Evolutionary conservation across 306 rosid genomes (phyloP).

Genomic region (Sechiopsis laciniata): DNA sequence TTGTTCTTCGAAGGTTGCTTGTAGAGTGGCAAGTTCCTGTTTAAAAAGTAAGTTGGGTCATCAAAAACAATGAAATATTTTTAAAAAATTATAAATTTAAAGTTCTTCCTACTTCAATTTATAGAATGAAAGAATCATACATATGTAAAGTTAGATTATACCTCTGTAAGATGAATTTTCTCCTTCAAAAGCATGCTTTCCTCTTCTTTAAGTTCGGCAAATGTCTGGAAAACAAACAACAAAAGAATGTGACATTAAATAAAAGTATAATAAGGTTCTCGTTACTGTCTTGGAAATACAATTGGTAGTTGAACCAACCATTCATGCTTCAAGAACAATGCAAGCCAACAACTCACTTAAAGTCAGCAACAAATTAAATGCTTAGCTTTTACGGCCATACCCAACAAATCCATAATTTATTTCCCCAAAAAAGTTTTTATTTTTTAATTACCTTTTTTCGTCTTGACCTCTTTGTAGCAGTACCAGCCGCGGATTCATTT

Average conservation of each 20-base stretch:
- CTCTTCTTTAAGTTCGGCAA: constrained; percentile 76
- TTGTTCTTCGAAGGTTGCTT: constrained; percentile 45
- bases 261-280: background rate
- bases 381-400: background rate
- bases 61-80: background rate
- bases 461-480: constrained; percentile 46
- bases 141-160: constrained; percentile 6
- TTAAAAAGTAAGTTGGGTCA: constrained; percentile 8
- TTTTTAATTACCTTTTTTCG: constrained; percentile 54
- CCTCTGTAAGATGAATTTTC: constrained; percentile 50
- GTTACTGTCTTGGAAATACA: background rate
- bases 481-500: constrained; percentile 51
- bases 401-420: constrained; percentile 5
- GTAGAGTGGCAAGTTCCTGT: constrained; percentile 57
- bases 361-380: constrained; percentile 13
- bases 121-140: no score
- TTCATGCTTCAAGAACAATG: constrained; percentile 4
- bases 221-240: constrained; percentile 35
- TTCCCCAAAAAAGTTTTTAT: background rate
- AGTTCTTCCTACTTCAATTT: no score
- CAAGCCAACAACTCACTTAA: constrained; percentile 14
- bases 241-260: constrained; percentile 8
- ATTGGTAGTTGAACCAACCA: background rate
- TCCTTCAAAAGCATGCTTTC: constrained; percentile 66
- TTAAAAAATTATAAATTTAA: no score